These are phyloP conservation scores for Lepidium aucheri DNA, from an alignment of 345 rosid species.

Conservation along the genomic window DNA sequence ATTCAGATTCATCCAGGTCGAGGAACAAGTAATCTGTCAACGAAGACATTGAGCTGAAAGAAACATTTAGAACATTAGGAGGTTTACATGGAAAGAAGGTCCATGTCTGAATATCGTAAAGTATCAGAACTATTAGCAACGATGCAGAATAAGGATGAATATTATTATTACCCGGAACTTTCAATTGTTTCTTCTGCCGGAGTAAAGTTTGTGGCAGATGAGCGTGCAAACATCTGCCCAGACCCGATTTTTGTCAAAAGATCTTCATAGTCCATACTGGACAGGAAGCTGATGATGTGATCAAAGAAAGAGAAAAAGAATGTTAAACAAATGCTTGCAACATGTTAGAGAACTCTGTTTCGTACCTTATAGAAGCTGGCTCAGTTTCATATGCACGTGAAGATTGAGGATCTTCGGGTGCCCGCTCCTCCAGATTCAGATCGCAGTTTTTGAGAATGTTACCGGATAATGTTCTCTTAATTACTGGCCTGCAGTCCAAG, in stretches of 20 bases:
- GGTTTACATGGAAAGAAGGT: too few relatives aligned
- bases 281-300: slow-evolving; percentile 8
- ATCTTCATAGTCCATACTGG: slow-evolving; percentile 1
- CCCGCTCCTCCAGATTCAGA: slow-evolving; percentile 20
- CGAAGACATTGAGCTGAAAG: too few relatives aligned
- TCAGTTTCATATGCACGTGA: slow-evolving; percentile 17
- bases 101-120: too few relatives aligned
- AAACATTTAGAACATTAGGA: too few relatives aligned
- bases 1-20: too few relatives aligned
- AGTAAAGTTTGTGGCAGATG: slow-evolving; percentile 6
- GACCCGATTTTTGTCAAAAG: neutral
- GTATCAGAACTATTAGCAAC: too few relatives aligned
- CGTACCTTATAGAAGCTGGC: slow-evolving; percentile 16
- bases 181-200: slow-evolving; percentile 7
- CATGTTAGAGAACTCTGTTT: neutral
- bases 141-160: too few relatives aligned
- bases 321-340: neutral
- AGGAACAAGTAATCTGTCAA: too few relatives aligned
- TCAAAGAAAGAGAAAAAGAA: neutral
- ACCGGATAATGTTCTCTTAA: slow-evolving; percentile 24
- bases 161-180: too few relatives aligned
- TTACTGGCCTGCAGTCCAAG: slow-evolving; percentile 13
- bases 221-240: slow-evolving; percentile 19
- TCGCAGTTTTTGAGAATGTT: slow-evolving; percentile 13
- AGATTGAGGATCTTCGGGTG: slow-evolving; percentile 4